Evolutionary conservation across 257 asterid species (phyloP).

Genomic region (Nicotiana tomentosiformis): DNA sequence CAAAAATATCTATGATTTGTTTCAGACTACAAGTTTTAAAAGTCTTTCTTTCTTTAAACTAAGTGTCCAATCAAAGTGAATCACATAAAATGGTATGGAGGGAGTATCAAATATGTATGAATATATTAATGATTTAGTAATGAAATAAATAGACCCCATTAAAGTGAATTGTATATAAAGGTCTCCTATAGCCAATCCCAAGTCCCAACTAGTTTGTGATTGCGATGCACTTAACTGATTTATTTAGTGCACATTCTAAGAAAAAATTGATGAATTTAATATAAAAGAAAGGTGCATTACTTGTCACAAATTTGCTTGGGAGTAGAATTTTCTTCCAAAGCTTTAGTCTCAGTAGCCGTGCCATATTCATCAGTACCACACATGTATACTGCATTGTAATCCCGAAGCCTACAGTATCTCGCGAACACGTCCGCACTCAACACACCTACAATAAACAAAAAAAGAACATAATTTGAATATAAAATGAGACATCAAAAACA

Average conservation of each 20-base stretch:
- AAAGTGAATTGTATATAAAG: neutral
- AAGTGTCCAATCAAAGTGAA: too few species aligned
- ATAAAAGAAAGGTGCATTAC: conserved; percentile 27
- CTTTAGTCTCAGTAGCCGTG: conserved; percentile 92
- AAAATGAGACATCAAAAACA: neutral
- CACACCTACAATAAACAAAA: conserved; percentile 45
- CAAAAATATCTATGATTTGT: too few species aligned
- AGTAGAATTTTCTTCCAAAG: conserved; percentile 73
- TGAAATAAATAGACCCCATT: too few species aligned
- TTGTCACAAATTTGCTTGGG: conserved; percentile 94
- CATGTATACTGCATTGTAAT: conserved; percentile 62
- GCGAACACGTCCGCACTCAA: conserved; percentile 96
- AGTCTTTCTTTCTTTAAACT: too few species aligned
- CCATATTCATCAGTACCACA: conserved; percentile 99
- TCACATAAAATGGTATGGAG: too few species aligned
- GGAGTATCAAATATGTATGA: too few species aligned
- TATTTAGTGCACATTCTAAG: too few species aligned
- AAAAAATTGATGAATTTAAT: neutral
- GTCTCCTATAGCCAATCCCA: too few species aligned
- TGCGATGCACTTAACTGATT: neutral
- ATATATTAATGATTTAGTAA: too few species aligned
- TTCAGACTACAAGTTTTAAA: too few species aligned
- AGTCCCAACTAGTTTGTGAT: neutral
- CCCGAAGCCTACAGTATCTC: conserved; percentile 75
- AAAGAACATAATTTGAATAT: neutral